Conservation (phyloP, 2,329 filamentous ascomycete genomes). For the Neoscytalidium dimidiatum region DNA sequence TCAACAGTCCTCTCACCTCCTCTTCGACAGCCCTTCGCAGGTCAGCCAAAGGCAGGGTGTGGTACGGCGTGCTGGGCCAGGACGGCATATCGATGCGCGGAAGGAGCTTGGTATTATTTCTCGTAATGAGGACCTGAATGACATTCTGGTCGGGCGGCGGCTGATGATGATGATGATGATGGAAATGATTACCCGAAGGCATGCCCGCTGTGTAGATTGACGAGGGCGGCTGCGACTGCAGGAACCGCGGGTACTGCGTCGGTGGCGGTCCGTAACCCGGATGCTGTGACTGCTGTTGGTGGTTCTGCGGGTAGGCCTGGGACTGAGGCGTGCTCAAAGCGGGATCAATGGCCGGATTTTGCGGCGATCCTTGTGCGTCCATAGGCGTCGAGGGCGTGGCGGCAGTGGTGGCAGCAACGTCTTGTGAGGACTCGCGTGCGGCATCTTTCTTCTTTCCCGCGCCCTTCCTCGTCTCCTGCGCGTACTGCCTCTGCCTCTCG, state of each 20-base stretch:
- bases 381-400: neutral
- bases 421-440: constrained; percentile 5
- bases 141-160: constrained; percentile 9
- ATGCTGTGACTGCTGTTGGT: neutral
- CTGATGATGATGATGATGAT: neutral
- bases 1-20: neutral
- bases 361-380: constrained; percentile 22
- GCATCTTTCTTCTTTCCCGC: constrained; percentile 39
- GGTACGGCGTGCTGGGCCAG: constrained; percentile 15
- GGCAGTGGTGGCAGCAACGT: neutral
- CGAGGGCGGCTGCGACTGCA: neutral
- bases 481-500: constrained; percentile 60
- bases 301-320: neutral
- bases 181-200: neutral
- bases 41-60: constrained; percentile 8
- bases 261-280: neutral
- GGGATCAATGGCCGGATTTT: neutral
- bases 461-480: constrained; percentile 56
- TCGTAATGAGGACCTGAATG: constrained; percentile 17
- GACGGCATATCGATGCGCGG: constrained; percentile 17
- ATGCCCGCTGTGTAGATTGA: neutral
- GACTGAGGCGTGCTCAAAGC: neutral
- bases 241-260: neutral
- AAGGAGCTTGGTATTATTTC: constrained; percentile 14
- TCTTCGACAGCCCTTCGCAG: neutral